Base-by-base conservation (phyloP, 129 eudicot species). In the Lactuca saligna region DNA sequence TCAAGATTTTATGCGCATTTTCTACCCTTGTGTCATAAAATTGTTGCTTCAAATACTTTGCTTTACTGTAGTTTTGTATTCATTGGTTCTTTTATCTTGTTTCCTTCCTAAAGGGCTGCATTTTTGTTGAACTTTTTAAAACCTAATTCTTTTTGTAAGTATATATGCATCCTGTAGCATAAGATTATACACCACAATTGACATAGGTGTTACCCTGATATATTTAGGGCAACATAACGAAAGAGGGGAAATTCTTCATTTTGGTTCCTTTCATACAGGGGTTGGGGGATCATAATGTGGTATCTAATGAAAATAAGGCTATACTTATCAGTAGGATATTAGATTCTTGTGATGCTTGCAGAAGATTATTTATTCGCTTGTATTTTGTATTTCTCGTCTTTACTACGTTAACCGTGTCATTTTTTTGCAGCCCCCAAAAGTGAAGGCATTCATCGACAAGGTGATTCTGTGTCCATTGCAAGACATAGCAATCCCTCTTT, bases 381-480 rank as follows among this genome's bases (percentile, higher is more conserved):
- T 63, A 14, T 31, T 53, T 25, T 61, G 7, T 64, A 25, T 25
- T 15, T 60, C 25, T 17, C 2, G 34, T 62, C 38, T 61, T 15
- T 2, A 38, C 31, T 66, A 9, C 14, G 54, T 56, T 73, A 56
- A 72, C 41, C 71, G 16, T 12, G 53, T 57, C 14, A 65, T 41
- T 65, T 42, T 57, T 49, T 68, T 78, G 82, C 97, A 93, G 99
- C 97, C 97, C 63, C 90, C 85, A 41, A 82, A 79, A 78, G 79
- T 93, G 49, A 90, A 93, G 77, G 82, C 92, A n/a, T 83, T 93
- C 41, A 80, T 93, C 51, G 93, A 89, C 74, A 93, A 89, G 84
- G 97, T 89, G 62, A 93, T 89, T 61, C 92, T 86, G 67, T 84
- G 95, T 75, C 99, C 99, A 4, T 77, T 94, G 77, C 96, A 90